Percentiles rank a stretch among this genome's conserved stretches.
phyloP scores from a whole-genome alignment of 2,329 filamentous ascomycete species.

The Fusarium sp. region DNA sequence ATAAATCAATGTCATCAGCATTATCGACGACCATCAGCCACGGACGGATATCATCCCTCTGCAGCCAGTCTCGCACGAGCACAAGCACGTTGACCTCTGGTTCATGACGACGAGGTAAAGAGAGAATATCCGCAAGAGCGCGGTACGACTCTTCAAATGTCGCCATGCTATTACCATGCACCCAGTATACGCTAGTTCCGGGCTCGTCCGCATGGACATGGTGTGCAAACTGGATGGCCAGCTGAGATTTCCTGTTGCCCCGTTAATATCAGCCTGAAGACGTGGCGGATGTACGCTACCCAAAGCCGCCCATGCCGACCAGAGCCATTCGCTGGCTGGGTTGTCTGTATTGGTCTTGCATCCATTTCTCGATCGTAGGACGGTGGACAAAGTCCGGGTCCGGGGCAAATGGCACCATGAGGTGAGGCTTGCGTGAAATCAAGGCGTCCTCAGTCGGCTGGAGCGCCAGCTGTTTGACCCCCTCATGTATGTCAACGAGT shows the following conservation, averaged over 20 bases:
- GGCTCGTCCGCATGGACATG: constrained; percentile 45
- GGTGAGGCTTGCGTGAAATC: not conserved
- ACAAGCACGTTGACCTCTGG: constrained; percentile 52
- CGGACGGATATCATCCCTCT: constrained; percentile 36
- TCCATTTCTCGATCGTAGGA: constrained; percentile 46
- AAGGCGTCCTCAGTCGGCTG: not conserved
- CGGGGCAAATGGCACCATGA: constrained; percentile 50
- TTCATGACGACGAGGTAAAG: constrained; percentile 51
- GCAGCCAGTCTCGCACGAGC: constrained; percentile 52
- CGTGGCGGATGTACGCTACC: not conserved
- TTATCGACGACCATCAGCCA: constrained; percentile 48
- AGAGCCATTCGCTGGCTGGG: constrained; percentile 43
- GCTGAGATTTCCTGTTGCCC: constrained; percentile 45
- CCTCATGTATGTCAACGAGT: constrained; percentile 3
- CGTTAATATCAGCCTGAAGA: not conserved
- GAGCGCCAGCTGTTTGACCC: not conserved
- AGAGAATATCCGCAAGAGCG: constrained; percentile 53
- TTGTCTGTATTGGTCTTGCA: constrained; percentile 42
- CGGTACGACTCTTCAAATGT: constrained; percentile 55
- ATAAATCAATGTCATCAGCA: constrained; percentile 28
- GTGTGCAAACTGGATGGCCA: constrained; percentile 57
- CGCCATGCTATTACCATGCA: constrained; percentile 54
- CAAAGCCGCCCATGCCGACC: constrained; percentile 51
- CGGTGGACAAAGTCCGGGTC: constrained; percentile 52
- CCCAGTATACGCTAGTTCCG: constrained; percentile 57